Conservation (phyloP, 441 rosid species). For the Adansonia grandidieri region DNA sequence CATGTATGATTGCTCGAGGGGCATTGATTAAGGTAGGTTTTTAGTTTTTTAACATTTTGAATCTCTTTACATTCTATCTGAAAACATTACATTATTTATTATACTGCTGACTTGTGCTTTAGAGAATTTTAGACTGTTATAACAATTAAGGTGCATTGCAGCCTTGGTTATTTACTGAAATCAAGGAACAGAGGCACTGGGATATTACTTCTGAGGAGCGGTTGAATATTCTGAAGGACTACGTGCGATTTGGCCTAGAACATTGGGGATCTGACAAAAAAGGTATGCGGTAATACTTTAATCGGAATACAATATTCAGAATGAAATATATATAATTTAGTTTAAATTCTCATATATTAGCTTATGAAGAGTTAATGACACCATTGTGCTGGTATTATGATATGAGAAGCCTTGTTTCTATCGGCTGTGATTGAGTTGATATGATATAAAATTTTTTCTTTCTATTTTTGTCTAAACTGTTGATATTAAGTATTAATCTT, state of each 20-base stretch:
- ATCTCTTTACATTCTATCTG: constrained; percentile 11
- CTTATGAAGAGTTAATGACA: background rate
- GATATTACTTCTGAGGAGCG: constrained; percentile 88
- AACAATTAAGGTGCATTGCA: constrained; percentile 39
- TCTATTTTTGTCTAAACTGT: background rate
- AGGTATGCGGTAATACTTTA: constrained; percentile 46
- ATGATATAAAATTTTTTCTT: background rate
- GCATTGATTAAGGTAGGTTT: constrained; percentile 73
- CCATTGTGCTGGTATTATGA: background rate
- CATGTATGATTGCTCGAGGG: constrained; percentile 96
- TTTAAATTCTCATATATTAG: background rate
- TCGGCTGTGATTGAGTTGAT: background rate
- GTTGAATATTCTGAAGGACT: constrained; percentile 80
- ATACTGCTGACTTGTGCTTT: background rate
- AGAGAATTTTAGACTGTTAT: constrained; percentile 10
- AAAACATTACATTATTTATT: constrained; percentile 3
- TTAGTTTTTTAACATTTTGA: constrained; percentile 6
- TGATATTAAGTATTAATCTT: background rate
- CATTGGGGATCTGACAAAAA: constrained; percentile 97
- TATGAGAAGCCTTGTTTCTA: constrained; percentile 1
- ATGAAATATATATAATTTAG: background rate
- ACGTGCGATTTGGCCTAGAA: constrained; percentile 74
- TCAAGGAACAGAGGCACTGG: constrained; percentile 96
- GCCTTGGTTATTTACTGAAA: constrained; percentile 99
- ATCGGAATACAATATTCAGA: background rate